These are phyloP conservation scores for Fraxinus angustifolia DNA, from an alignment of 305 asterid genomes.

Conservation along the genomic window DNA sequence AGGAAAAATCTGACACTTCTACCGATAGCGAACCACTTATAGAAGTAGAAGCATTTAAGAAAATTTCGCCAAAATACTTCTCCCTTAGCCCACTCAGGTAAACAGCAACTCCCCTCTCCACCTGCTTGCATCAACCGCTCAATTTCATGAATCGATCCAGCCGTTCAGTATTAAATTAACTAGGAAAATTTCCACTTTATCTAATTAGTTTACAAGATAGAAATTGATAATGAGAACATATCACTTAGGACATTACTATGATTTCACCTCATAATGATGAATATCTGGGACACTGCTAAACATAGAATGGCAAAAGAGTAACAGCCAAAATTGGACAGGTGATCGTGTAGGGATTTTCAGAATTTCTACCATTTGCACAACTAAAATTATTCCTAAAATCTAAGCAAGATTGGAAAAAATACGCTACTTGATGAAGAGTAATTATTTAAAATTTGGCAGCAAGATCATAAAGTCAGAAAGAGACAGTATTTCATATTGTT, in stretches of 20 bases:
- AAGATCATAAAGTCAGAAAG: neutral
- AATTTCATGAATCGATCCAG: slow-evolving; percentile 23
- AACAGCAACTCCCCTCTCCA: slow-evolving; percentile 78
- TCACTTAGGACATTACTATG: neutral
- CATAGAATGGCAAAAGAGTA: neutral
- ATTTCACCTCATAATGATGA: slow-evolving; percentile 4
- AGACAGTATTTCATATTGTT: neutral
- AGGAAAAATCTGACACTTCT: slow-evolving; percentile 37
- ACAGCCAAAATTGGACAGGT: slow-evolving; percentile 5
- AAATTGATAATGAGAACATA: neutral
- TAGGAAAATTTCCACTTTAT: slow-evolving; percentile 1
- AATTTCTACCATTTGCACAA: neutral
- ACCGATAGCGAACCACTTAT: slow-evolving; percentile 53
- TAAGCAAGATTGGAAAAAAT: neutral
- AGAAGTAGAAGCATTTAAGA: slow-evolving; percentile 70
- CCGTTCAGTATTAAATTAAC: slow-evolving; percentile 21
- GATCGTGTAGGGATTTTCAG: neutral
- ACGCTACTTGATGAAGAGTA: neutral
- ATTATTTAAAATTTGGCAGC: neutral
- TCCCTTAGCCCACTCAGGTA: slow-evolving; percentile 94
- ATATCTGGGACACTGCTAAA: slow-evolving; percentile 17
- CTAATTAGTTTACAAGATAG: slow-evolving; percentile 6
- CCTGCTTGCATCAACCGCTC: slow-evolving; percentile 52
- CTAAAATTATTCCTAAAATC: neutral
- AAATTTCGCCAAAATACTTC: slow-evolving; percentile 91